Evolutionary conservation across 257 asterid genomes (phyloP).

Genomic region (Plantago ovata): DNA sequence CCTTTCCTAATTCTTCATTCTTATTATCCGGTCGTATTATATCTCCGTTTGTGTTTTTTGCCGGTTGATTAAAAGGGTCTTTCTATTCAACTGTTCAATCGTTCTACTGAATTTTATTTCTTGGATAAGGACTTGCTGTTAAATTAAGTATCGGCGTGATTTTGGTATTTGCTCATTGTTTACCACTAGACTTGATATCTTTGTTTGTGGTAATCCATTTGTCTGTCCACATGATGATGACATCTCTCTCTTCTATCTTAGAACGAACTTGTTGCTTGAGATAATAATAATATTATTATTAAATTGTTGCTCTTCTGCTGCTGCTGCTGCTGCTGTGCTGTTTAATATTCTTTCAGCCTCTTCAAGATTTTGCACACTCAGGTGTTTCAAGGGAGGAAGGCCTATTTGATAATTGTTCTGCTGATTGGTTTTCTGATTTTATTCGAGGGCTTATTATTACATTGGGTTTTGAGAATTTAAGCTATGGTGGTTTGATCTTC

Average conservation of each 20-base stretch:
- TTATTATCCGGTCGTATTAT: constrained; percentile 23
- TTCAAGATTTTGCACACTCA: constrained; percentile 3
- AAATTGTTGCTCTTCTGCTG: too few relatives aligned
- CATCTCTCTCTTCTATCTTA: constrained; percentile 8
- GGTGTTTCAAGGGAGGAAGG: constrained; percentile 21
- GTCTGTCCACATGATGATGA: constrained; percentile 14
- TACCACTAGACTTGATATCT: constrained; percentile 7
- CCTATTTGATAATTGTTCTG: constrained; percentile 14
- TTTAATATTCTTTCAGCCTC: constrained; percentile 13
- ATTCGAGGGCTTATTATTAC: constrained; percentile 13
- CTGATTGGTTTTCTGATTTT: neutral
- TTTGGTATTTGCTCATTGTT: too few relatives aligned
- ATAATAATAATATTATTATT: too few relatives aligned
- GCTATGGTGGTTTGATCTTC: constrained; percentile 8
- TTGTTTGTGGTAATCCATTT: neutral
- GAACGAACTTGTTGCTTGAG: too few relatives aligned
- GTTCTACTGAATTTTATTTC: constrained; percentile 9
- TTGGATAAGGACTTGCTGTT: too few relatives aligned
- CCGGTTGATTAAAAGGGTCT: constrained; percentile 25
- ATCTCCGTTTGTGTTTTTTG: constrained; percentile 18
- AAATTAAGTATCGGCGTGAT: too few relatives aligned
- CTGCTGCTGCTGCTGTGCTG: too few relatives aligned
- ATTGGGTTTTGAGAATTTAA: constrained; percentile 20
- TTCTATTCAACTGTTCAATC: constrained; percentile 23
- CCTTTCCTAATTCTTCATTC: constrained; percentile 19